phyloP scores from a whole-genome alignment of 23 red algal genomes.

The Gracilaria caudata region DNA sequence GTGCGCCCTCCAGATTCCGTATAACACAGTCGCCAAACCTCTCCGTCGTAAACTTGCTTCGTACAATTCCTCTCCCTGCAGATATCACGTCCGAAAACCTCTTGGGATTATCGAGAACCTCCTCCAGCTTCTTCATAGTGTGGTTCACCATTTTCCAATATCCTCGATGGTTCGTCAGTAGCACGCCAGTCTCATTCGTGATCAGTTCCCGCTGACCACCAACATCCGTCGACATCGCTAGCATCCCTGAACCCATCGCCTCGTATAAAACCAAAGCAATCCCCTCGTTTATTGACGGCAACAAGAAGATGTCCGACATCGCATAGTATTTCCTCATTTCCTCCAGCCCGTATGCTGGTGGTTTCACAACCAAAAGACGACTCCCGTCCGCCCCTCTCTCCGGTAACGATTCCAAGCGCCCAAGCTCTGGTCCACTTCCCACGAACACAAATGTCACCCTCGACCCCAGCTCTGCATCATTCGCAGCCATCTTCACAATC shows the following conservation, averaged over 20 bases:
- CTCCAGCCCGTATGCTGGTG: conserved; percentile 41
- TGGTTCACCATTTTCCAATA: conserved; percentile 56
- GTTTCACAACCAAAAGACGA: conserved; percentile 21
- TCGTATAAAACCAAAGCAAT: conserved; percentile 67
- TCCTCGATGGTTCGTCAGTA: conserved; percentile 39
- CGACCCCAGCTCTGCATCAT: not conserved
- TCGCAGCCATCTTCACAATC: conserved; percentile 21
- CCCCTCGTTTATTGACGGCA: conserved; percentile 65
- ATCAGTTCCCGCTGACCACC: conserved; percentile 59
- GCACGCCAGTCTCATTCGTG: conserved; percentile 42
- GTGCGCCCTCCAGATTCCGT: not conserved
- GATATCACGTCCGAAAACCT: not conserved
- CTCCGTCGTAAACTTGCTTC: conserved; percentile 35
- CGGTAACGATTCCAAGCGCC: conserved; percentile 13
- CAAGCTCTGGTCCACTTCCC: conserved; percentile 36
- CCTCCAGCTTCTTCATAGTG: conserved; percentile 38
- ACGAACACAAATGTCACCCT: conserved; percentile 57
- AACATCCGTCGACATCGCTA: conserved; percentile 58
- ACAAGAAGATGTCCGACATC: conserved; percentile 63
- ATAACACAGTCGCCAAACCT: conserved; percentile 38
- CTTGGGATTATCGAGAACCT: conserved; percentile 23
- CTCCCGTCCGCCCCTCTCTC: conserved; percentile 1
- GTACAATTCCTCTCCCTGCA: conserved; percentile 22
- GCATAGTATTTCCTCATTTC: conserved; percentile 68
- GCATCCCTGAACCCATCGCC: conserved; percentile 51